Evolutionary conservation across 2,329 filamentous ascomycete genomes (phyloP).

Genomic region (Alternaria sp.): DNA sequence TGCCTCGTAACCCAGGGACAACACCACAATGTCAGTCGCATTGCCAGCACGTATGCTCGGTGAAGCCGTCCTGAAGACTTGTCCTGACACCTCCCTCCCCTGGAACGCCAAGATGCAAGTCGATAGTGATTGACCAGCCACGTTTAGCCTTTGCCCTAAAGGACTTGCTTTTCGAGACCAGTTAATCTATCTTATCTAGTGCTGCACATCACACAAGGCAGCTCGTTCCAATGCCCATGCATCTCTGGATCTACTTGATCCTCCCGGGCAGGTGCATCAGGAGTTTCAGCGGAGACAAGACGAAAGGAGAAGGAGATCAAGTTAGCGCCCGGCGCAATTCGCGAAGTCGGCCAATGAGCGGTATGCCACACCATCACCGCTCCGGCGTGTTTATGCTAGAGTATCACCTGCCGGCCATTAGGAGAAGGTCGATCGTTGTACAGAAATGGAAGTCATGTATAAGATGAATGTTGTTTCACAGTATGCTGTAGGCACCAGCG

Average conservation of each 20-base stretch:
- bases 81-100: neutral
- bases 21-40: neutral
- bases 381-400: conserved; percentile 6
- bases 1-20: neutral
- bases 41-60: neutral
- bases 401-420: conserved; percentile 18
- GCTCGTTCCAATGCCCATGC: conserved; percentile 2
- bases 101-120: conserved; percentile 9
- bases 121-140: conserved; percentile 16
- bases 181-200: conserved; percentile 24
- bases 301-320: conserved; percentile 26
- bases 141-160: conserved; percentile 8
- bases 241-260: conserved; percentile 18
- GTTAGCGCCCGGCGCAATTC: conserved; percentile 24
- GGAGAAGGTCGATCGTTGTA: conserved; percentile 16
- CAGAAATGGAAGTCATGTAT: conserved; percentile 10
- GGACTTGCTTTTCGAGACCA: conserved; percentile 13
- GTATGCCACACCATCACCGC: neutral
- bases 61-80: neutral
- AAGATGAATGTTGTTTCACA: conserved; percentile 6
- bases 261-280: conserved; percentile 23
- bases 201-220: conserved; percentile 8
- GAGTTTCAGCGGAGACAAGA: conserved; percentile 17
- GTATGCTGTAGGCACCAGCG: neutral
- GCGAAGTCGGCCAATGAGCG: conserved; percentile 17